Base-by-base conservation (phyloP, 1,284 basidiomycete species). In the Ceratobasidium sp. region DNA sequence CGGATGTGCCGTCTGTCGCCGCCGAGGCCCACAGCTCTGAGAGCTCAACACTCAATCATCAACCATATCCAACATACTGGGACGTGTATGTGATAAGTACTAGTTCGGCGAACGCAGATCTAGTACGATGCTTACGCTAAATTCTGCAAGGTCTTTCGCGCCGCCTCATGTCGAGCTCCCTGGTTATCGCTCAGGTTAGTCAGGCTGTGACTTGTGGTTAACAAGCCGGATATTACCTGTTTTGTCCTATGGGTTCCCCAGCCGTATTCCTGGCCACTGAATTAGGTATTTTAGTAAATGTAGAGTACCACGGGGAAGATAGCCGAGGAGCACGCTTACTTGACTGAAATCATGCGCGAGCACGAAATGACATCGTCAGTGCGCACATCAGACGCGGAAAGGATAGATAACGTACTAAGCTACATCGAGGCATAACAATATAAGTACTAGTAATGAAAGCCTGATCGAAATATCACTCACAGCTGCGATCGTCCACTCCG, bases 171-270 rank as follows among this genome's bases (percentile, higher is more conserved):
- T 76, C 72, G 72, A 42, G 72, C 72, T 66, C 61, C 61, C 72
- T 76, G 61, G 51, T 76, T 56, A 73, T 66, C 26, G 39, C 55
- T 66, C 23, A 56, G 39, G 72, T 76, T 76, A 76, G 44, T 33
- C 51, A 23, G 40, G 18, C 26, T 40, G 23, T 55, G 18, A 15
- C 56, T 55, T 26, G 40, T 39, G 63, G 51, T 39, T 42, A 39
- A 49, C 60, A 44, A 12, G 42, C 49, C 26, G 13, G 46, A n/a
- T n/a, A 42, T 55, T 76, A 76, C 72, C 61, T 76, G 72, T 76
- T 76, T 76, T 55, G 72, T 76, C 39, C 72, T 64, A 56, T 76
- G 72, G 28, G 72, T 76, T 4, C 72, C 72, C 72, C 72, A 76
- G 28, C 72, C 72, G 28, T 76, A 76, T 56, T 76, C 72, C 40